These are phyloP conservation scores for Melocanna baccifera DNA, from an alignment of 176 grass and related monocot species.

Conservation along the genomic window DNA sequence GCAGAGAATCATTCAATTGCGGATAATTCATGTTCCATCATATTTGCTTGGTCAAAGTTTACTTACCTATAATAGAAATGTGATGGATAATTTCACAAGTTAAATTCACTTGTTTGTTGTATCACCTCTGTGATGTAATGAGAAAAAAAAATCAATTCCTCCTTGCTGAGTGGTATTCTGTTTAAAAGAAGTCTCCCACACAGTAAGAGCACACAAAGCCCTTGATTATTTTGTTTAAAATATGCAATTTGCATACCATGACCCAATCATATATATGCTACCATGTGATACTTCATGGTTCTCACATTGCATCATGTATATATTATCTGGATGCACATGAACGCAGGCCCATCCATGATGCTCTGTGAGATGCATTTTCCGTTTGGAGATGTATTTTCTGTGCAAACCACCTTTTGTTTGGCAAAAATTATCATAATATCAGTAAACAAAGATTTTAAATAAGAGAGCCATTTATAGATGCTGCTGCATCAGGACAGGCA, in stretches of 20 bases:
- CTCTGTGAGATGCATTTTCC: background rate
- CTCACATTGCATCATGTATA: background rate
- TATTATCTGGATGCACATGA: conserved; percentile 7
- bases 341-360: background rate
- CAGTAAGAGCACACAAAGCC: background rate
- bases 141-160: background rate
- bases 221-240: background rate
- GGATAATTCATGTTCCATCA: background rate
- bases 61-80: background rate
- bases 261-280: background rate
- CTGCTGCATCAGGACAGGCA: background rate
- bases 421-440: background rate
- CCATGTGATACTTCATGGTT: conserved; percentile 34
- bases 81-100: background rate
- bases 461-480: background rate
- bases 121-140: background rate
- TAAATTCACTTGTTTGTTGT: background rate
- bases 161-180: background rate
- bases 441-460: background rate
- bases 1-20: conserved; percentile 19
- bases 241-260: background rate
- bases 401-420: too few relatives aligned
- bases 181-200: background rate
- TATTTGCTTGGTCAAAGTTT: background rate
- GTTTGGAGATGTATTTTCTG: background rate